Evolutionary conservation across 1,284 basidiomycete species (phyloP).

Genomic region (Afroboletus lepidellus): DNA sequence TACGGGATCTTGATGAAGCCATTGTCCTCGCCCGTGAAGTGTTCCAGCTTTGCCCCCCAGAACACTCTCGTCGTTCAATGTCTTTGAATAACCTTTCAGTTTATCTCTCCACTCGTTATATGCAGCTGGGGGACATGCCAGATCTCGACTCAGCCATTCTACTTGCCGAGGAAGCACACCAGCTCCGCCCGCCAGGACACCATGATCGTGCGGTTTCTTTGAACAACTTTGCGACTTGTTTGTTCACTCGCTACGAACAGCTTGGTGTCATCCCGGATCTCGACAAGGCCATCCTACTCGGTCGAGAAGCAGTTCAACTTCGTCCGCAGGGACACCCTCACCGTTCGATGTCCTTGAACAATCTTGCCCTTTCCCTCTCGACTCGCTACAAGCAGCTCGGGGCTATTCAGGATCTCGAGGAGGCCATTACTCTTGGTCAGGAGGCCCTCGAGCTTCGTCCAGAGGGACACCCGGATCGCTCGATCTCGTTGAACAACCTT

Average conservation of each 20-base stretch:
- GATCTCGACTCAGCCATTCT: not conserved
- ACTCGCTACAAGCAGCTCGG: not conserved
- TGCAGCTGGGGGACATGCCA: not conserved
- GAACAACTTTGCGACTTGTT: not conserved
- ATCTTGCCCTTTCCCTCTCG: not conserved
- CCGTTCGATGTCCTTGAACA: not conserved
- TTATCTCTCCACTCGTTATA: not conserved
- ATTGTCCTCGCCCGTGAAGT: not conserved
- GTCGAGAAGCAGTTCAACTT: not conserved
- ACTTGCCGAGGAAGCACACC: not conserved
- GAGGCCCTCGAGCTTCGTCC: not conserved
- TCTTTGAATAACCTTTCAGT: not conserved
- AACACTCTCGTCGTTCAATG: not conserved
- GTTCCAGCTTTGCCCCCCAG: not conserved
- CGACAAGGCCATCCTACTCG: not conserved
- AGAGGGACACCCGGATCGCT: not conserved
- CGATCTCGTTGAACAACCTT: not conserved
- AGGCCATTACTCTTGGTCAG: not conserved
- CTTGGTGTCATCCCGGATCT: not conserved
- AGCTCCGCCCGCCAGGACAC: not conserved
- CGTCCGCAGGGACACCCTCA: not conserved
- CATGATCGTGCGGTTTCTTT: not conserved
- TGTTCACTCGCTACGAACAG: not conserved
- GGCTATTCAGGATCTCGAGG: not conserved
- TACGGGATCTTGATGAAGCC: not conserved